Base-by-base conservation (phyloP, 129 eudicot genomes). In the Helianthus tuberosus region DNA sequence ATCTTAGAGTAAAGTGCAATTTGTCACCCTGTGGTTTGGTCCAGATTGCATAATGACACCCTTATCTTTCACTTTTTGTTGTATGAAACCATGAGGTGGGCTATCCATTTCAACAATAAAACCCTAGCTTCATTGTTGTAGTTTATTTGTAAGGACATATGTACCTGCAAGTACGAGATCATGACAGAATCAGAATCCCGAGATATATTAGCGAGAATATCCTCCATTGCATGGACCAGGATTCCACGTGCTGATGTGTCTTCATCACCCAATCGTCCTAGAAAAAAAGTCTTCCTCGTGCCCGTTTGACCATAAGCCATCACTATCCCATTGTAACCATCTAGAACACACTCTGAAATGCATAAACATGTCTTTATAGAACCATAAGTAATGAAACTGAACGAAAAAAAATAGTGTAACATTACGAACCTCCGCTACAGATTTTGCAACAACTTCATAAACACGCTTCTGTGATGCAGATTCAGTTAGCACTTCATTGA, bases 301-400 rank as follows among this genome's bases (percentile, higher is more conserved):
- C 99, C 99, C 7, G 99, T 95, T 79, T 95, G 99, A 75, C 99
- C 99, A 84, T 95, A 95, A 25, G 97, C 99, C 97, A 95, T 87
- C 76, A 95, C 96, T 39, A 97, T 95, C 85, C 99, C 99, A 84
- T 95, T 95, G 81, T 95, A 95, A 72, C 99, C 99, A 66, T 91
- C 97, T 68, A 95, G 71, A 73, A 95, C 99, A n/a, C n/a, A 74
- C 99, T 95, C 99, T 95, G 59, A 57, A 89, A 69, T 17, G n/a
- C 50, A 72, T 48, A 54, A 71, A 68, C 23, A 9, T 74, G 73
- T 69, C 39, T 29, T 15, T 67, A 66, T 54, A 66, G 13, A 54
- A 72, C 63, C 60, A 51, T 27, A 23, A 47, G 27, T 53, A 55
- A 47, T 64, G 20, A n/a, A 46, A 72, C 43, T 44, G 4, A 15